Percentiles rank a stretch among this genome's conserved stretches.
These are phyloP conservation scores for Penicillium sp. DNA, from an alignment of 2,329 filamentous ascomycete species.

Conservation along the genomic window DNA sequence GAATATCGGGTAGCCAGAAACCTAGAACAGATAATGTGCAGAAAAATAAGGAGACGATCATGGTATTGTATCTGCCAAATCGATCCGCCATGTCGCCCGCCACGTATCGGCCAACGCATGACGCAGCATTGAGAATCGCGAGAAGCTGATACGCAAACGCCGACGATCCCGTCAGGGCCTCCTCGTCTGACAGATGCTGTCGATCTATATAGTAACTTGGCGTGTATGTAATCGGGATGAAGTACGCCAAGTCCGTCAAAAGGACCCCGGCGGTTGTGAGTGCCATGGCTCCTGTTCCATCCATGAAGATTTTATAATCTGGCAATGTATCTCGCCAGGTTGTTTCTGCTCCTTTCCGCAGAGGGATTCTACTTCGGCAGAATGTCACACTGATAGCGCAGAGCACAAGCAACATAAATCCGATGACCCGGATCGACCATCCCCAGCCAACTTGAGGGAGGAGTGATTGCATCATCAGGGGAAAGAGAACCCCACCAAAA, in stretches of 20 bases:
- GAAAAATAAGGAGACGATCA: conserved; percentile 60
- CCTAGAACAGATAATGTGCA: conserved; percentile 38
- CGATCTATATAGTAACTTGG: not conserved
- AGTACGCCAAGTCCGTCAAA: not conserved
- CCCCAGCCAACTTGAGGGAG: conserved; percentile 32
- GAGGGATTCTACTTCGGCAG: not conserved
- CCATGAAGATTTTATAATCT: not conserved
- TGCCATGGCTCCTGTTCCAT: not conserved
- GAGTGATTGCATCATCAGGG: conserved; percentile 30
- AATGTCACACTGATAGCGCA: not conserved
- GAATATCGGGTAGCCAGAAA: not conserved
- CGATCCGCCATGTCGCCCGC: conserved; percentile 71
- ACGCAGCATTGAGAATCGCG: not conserved
- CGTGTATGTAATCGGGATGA: not conserved
- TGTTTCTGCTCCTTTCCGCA: not conserved
- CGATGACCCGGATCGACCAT: conserved; percentile 40
- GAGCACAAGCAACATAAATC: conserved; percentile 22
- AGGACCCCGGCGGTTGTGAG: not conserved
- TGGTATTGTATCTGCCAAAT: conserved; percentile 73
- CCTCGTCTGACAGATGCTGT: not conserved
- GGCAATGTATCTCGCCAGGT: not conserved
- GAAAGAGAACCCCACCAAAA: conserved; percentile 31
- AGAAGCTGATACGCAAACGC: conserved; percentile 20
- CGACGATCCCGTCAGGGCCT: not conserved
- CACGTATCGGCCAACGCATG: conserved; percentile 61